Base-by-base conservation (phyloP, 2,329 filamentous ascomycete species). In the Aphanoascus verrucosus region DNA sequence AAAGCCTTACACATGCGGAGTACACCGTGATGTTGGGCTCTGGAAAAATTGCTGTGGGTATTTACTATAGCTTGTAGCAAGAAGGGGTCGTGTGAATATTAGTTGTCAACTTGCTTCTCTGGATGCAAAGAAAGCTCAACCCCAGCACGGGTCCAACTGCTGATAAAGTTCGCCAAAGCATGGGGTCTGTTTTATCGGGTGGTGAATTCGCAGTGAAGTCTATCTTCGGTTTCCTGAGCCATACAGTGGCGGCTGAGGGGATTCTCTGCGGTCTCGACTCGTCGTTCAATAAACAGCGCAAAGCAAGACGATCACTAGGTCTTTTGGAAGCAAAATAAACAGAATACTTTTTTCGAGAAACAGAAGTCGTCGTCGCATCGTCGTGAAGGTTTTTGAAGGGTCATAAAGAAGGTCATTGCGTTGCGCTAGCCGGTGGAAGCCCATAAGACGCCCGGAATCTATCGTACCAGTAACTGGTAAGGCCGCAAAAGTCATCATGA, bases 351-450 rank as follows among this genome's bases (percentile, higher is more conserved):
- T 43, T 42, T 7, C 3, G 23, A 28, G n/a, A 35, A 11, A n/a
- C n/a, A n/a, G 23, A 19, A 12, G 35, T 37, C 23, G 37, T 52
- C 50, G 23, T 52, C 32, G 50, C 45, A 34, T 52, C 41, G 35
- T 52, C 50, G 32, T 40, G 42, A 32, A 40, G 17, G 19, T 45
- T 38, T 52, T 46, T 53, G 32, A 15, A 38, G 32, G n/a, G 44
- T 53, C 45, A 44, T 53, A 43, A 53, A 53, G 41, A 46, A 32
- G 23, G 51, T 53, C 51, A 17, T 53, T 37, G 48, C 35, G 37
- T 41, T 5, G 43, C 34, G 28, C 35, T 2, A 49, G 51, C 38
- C 44, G 51, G 28, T 53, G 34, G 17, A 53, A 48, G 38, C 23
- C 38, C 35, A 42, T 47, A 45, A 35, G 51, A 49, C 51, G 44